Percentiles rank a stretch among this genome's conserved stretches.
Evolutionary conservation across 176 grass and related monocot species (phyloP).

Genomic region (Carex pumila): DNA sequence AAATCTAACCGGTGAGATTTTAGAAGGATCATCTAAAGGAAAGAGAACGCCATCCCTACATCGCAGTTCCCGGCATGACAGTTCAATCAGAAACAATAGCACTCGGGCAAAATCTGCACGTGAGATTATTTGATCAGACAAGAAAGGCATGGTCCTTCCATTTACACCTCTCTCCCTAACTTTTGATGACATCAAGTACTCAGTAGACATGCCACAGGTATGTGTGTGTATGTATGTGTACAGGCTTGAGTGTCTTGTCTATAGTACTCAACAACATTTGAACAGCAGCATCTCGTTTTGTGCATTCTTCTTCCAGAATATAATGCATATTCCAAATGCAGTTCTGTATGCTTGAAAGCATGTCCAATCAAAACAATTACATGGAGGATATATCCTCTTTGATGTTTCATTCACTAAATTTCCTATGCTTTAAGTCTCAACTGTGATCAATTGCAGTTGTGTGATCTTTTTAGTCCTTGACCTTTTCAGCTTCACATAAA

Average conservation of each 20-base stretch:
- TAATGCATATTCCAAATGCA: not conserved
- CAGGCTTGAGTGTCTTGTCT: not conserved
- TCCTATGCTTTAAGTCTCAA: not conserved
- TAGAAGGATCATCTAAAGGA: slow-evolving; percentile 26
- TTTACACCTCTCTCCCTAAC: slow-evolving; percentile 72
- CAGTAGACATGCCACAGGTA: slow-evolving; percentile 95
- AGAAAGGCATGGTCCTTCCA: slow-evolving; percentile 88
- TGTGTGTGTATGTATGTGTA: not conserved
- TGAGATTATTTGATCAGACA: slow-evolving; percentile 9
- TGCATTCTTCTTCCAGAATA: not conserved
- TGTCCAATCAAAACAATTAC: not conserved
- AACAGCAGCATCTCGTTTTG: not conserved
- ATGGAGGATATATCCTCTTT: too few species aligned
- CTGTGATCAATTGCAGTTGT: not conserved
- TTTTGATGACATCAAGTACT: slow-evolving; percentile 74
- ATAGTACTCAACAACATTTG: not conserved
- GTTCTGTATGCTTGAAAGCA: not conserved
- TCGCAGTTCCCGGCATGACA: not conserved
- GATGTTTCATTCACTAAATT: not conserved
- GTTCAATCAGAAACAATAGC: slow-evolving; percentile 7
- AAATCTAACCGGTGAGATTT: slow-evolving; percentile 45
- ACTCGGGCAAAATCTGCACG: not conserved
- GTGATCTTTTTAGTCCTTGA: not conserved
- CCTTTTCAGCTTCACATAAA: slow-evolving; percentile 12
- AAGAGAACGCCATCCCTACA: slow-evolving; percentile 19